phyloP scores from a whole-genome alignment of 192 early-diverging fungal genomes.

The Pilobolus umbonatus region DNA sequence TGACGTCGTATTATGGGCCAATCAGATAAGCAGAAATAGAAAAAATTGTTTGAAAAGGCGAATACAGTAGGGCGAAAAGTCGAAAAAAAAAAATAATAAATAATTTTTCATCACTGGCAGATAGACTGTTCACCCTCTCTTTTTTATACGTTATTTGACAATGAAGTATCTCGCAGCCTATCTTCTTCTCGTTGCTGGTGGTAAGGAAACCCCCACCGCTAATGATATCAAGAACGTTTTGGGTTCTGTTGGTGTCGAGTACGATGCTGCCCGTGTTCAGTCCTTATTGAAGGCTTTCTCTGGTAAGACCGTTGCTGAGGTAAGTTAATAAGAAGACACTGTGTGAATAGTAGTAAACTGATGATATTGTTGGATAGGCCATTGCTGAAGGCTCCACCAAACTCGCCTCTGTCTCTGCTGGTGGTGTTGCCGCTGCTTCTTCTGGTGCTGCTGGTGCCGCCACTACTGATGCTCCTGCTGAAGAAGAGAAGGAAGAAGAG shows the following conservation, averaged over 20 bases:
- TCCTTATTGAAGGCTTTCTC: constrained; percentile 74
- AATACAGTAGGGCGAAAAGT: too few relatives aligned
- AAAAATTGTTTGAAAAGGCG: too few relatives aligned
- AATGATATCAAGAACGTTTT: constrained; percentile 80
- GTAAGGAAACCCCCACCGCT: constrained; percentile 73
- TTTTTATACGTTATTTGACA: constrained; percentile 19
- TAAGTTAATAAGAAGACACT: constrained; percentile 25
- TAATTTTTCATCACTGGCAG: not conserved
- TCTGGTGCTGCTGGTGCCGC: constrained; percentile 61
- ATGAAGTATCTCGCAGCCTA: constrained; percentile 99
- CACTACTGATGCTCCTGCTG: constrained; percentile 57
- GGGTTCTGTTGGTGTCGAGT: constrained; percentile 86
- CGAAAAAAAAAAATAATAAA: too few relatives aligned
- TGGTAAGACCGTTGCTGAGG: constrained; percentile 86
- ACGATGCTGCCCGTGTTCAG: constrained; percentile 69
- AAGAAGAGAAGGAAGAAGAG: constrained; percentile 84
- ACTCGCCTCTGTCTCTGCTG: constrained; percentile 89
- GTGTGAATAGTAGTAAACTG: not conserved
- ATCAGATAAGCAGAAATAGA: too few relatives aligned
- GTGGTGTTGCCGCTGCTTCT: constrained; percentile 72
- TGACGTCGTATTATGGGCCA: too few relatives aligned
- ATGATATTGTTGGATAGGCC: constrained; percentile 44
- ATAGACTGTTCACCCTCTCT: not conserved
- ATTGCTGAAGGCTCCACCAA: constrained; percentile 87
- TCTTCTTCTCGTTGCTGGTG: constrained; percentile 88